These are phyloP conservation scores for Microbotryum lychnidis-dioicae DNA, from an alignment of 1,284 basidiomycete genomes.

Conservation along the genomic window DNA sequence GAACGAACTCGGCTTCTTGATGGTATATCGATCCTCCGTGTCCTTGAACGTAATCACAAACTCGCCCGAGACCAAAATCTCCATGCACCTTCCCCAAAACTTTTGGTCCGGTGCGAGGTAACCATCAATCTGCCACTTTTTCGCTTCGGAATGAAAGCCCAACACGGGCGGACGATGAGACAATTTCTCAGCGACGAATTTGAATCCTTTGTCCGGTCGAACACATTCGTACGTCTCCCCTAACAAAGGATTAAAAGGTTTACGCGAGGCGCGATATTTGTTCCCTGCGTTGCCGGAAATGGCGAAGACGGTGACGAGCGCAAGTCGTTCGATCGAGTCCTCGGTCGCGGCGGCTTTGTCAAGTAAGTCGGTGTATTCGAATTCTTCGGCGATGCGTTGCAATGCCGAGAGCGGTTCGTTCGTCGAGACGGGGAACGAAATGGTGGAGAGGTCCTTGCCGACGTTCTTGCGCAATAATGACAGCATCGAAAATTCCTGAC, in stretches of 20 bases:
- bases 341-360: constrained; percentile 52
- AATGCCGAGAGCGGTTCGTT: constrained; percentile 79
- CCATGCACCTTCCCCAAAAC: constrained; percentile 59
- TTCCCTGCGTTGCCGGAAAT: constrained; percentile 65
- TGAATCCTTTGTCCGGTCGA: constrained; percentile 48
- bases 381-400: constrained; percentile 63
- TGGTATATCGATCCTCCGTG: constrained; percentile 29
- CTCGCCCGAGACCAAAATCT: constrained; percentile 28
- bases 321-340: constrained; percentile 64
- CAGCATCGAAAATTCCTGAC: constrained; percentile 80
- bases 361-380: constrained; percentile 68
- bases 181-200: constrained; percentile 80
- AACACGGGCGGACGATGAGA: constrained; percentile 70
- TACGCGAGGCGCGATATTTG: constrained; percentile 65
- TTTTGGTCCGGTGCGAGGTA: constrained; percentile 69
- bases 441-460: constrained; percentile 81
- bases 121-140: constrained; percentile 53
- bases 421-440: constrained; percentile 75
- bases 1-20: constrained; percentile 66
- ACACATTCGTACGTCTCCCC: constrained; percentile 79
- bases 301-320: constrained; percentile 70
- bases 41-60: constrained; percentile 23
- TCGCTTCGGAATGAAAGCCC: constrained; percentile 72
- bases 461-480: constrained; percentile 84
- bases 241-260: constrained; percentile 82